phyloP scores from a whole-genome alignment of 352 stramenopile species.

The Globisporangium spinosum region DNA sequence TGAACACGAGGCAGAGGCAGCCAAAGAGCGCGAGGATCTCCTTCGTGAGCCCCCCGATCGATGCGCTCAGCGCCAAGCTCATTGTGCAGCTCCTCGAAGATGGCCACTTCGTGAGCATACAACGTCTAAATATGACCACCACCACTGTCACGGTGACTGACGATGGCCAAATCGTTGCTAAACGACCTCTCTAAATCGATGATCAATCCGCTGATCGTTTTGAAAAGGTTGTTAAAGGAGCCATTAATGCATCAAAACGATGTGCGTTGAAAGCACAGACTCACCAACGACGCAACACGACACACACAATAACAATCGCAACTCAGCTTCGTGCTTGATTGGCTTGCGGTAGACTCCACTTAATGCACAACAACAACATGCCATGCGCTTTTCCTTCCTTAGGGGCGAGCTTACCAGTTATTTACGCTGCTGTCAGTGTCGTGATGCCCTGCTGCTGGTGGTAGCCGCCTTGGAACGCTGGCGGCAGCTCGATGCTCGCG shows the following conservation, averaged over 20 bases:
- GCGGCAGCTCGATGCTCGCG: slow-evolving; percentile 76
- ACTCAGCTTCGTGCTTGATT: neutral
- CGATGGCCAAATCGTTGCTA: no score
- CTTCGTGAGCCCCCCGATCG: slow-evolving; percentile 21
- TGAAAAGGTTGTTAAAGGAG: no score
- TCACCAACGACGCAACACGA: neutral
- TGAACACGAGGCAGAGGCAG: slow-evolving; percentile 39
- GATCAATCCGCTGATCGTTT: no score
- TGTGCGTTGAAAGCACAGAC: no score
- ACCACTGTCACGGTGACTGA: no score
- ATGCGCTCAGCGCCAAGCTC: neutral
- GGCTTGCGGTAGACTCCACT: neutral
- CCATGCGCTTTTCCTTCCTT: neutral
- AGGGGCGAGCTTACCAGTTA: neutral
- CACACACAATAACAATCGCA: neutral
- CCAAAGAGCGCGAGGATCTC: slow-evolving; percentile 48
- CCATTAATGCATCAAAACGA: no score
- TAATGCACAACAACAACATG: slow-evolving; percentile 1
- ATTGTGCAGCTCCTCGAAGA: no score
- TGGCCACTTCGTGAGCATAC: no score
- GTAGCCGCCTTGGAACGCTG: slow-evolving; percentile 83
- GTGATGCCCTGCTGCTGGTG: slow-evolving; percentile 65
- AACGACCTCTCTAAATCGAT: no score
- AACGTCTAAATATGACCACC: no score
- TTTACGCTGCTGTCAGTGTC: slow-evolving; percentile 11